Percentiles rank a stretch among this genome's conserved stretches.
These are phyloP conservation scores for Brettanomyces naardenensis DNA, from an alignment of 805 yeast genomes.

Conservation along the genomic window DNA sequence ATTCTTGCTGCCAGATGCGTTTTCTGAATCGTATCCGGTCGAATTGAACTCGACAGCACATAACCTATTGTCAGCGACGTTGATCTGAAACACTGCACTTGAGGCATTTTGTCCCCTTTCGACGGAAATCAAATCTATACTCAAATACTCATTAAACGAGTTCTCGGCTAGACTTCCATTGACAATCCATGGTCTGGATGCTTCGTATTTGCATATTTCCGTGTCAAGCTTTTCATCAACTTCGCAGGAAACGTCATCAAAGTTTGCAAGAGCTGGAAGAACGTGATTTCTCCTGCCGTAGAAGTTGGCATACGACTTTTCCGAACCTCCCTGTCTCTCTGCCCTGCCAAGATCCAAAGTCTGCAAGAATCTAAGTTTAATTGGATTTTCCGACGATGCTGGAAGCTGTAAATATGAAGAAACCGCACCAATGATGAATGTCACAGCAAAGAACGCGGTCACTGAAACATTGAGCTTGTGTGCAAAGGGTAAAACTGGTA, in stretches of 20 bases:
- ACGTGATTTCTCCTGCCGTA: constrained; percentile 36
- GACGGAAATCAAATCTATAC: constrained; percentile 42
- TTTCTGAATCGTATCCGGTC: constrained; percentile 29
- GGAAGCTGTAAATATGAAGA: constrained; percentile 39
- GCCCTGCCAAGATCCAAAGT: constrained; percentile 46
- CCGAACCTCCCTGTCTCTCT: constrained; percentile 15
- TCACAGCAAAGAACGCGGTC: constrained; percentile 33
- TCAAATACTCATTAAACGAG: constrained; percentile 35
- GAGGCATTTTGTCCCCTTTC: constrained; percentile 26
- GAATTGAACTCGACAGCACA: constrained; percentile 58
- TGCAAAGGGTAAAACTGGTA: constrained; percentile 59
- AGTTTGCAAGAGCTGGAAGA: constrained; percentile 56
- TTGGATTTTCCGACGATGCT: constrained; percentile 54
- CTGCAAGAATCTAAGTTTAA: constrained; percentile 68
- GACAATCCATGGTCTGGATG: constrained; percentile 39
- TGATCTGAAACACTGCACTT: constrained; percentile 51
- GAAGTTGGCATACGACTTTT: constrained; percentile 3
- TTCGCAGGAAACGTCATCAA: constrained; percentile 34
- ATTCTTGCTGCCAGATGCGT: constrained; percentile 23
- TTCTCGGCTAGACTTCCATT: constrained; percentile 29
- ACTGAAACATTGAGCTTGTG: constrained; percentile 56
- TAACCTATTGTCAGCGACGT: constrained; percentile 52
- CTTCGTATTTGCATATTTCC: constrained; percentile 46
- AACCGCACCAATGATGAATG: constrained; percentile 31
- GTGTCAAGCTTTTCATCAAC: constrained; percentile 28